Base-by-base conservation (phyloP, 768 basidiomycete species). In the Lepiota brunneoincarnata region DNA sequence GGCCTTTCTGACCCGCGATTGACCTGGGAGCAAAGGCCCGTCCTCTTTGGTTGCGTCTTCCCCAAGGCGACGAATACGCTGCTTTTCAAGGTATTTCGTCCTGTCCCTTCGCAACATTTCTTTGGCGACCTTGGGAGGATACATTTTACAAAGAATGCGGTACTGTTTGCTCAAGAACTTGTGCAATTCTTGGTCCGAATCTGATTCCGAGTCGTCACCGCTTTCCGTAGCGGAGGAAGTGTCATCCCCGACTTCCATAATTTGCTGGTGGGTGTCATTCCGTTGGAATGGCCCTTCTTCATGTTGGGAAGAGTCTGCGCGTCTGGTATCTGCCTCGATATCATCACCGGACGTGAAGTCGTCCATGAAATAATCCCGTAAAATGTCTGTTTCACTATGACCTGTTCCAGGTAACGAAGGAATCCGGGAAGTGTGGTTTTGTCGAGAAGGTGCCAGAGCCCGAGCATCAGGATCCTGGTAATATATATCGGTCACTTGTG, bases 11-110 rank as follows among this genome's bases (percentile, higher is more conserved):
- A 70, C 66, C 20, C 76, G 72, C 20, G 81, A 76, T 58, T 80
- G 73, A 2, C 86, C 83, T 0, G 84, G 83, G 17, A 71, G 72
- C 23, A 81, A 58, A 5, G 75, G 75, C 11, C 64, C 66, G 10
- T 70, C 71, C 44, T 72, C 71, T 11, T 61, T 65, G 35, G 21
- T 17, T 41, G 31, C n/a, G 42, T 40, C 31, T 18, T 18, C 20
- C 10, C 46, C 39, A 21, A n/a, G 26, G 28, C 38, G 53, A 31
- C 45, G 31, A 5, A 47, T 23, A 35, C 43, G 39, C 4, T 43
- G 40, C 21, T 55, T 24, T 9, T 51, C 4, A 9, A 31, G 6
- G 7, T 31, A 31, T 31, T 31, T 31, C 7, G 31, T 46, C 28
- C 34, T 49, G 3, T 21, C 48, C 24, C 47, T 36, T 7, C 9